phyloP scores from a whole-genome alignment of 805 yeast species.

The Pichia pseudocactophila region DNA sequence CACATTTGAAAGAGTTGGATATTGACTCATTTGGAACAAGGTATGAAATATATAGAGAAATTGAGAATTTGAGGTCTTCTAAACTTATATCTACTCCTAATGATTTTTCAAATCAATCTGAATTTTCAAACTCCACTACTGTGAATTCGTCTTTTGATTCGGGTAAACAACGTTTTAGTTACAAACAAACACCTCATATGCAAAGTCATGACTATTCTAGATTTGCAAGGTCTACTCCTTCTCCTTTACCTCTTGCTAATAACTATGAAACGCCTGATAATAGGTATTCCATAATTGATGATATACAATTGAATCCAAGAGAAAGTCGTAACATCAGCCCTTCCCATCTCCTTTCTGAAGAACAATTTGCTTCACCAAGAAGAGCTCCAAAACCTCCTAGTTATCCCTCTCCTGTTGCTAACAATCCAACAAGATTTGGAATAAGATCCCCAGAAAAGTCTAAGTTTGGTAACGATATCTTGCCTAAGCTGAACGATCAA shows the following conservation, averaged over 20 bases:
- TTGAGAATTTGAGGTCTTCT: conserved; percentile 48
- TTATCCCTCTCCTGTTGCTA: conserved; percentile 21
- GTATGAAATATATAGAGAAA: conserved; percentile 84
- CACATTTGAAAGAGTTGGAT: conserved; percentile 84
- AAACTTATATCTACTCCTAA: neutral
- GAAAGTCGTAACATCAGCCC: neutral
- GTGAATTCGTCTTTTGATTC: neutral
- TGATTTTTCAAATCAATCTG: neutral
- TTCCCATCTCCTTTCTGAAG: neutral
- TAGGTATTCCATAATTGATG: no score
- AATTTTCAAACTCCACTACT: neutral
- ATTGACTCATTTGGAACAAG: conserved; percentile 91
- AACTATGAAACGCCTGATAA: neutral
- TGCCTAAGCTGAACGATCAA: neutral
- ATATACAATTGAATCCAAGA: no score
- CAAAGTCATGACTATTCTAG: neutral
- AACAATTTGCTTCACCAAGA: conserved; percentile 52
- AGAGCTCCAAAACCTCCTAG: conserved; percentile 64
- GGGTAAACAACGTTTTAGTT: neutral
- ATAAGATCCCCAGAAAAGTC: conserved; percentile 12
- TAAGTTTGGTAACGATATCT: neutral
- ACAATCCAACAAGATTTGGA: conserved; percentile 20
- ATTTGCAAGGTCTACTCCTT: conserved; percentile 1
- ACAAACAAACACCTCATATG: conserved; percentile 5
- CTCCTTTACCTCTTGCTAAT: conserved; percentile 3